Conservation (phyloP, 2,329 filamentous ascomycete species). For the Tolypocladium tundrense region DNA sequence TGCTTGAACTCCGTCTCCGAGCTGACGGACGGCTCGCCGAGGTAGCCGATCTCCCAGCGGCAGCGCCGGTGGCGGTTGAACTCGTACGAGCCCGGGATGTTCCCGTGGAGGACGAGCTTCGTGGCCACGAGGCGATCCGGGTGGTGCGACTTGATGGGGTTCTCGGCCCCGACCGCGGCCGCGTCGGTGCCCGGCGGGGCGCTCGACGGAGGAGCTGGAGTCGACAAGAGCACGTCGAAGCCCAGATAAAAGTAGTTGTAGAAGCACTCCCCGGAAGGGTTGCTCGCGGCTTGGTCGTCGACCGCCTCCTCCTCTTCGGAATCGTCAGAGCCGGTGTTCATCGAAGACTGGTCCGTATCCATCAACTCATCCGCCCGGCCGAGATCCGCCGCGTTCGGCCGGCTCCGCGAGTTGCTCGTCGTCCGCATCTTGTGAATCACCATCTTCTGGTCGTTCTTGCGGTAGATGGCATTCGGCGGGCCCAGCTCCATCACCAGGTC, state of each 20-base stretch:
- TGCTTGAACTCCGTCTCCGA: constrained; percentile 73
- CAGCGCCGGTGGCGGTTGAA: constrained; percentile 91
- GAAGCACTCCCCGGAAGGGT: constrained; percentile 66
- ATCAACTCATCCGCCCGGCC: constrained; percentile 46
- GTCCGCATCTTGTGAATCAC: constrained; percentile 66
- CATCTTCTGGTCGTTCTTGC: constrained; percentile 81
- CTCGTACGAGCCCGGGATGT: constrained; percentile 89
- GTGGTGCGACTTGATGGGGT: constrained; percentile 28
- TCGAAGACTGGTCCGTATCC: constrained; percentile 67
- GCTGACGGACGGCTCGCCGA: constrained; percentile 36
- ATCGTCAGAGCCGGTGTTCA: constrained; percentile 61
- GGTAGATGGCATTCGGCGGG: constrained; percentile 87
- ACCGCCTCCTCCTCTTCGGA: constrained; percentile 47
- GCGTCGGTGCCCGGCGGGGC: constrained; percentile 34
- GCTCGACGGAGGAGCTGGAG: constrained; percentile 55
- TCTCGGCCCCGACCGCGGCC: constrained; percentile 12
- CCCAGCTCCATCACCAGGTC: constrained; percentile 85
- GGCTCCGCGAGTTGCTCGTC: constrained; percentile 37
- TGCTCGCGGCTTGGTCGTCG: constrained; percentile 43
- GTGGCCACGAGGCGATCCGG: constrained; percentile 69
- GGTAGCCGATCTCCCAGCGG: constrained; percentile 68
- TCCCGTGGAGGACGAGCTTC: constrained; percentile 88
- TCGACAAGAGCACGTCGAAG: constrained; percentile 86
- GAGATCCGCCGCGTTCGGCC: constrained; percentile 32
- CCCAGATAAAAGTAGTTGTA: constrained; percentile 97